phyloP scores from a whole-genome alignment of 306 rosid species.

The Castanospermum australe region DNA sequence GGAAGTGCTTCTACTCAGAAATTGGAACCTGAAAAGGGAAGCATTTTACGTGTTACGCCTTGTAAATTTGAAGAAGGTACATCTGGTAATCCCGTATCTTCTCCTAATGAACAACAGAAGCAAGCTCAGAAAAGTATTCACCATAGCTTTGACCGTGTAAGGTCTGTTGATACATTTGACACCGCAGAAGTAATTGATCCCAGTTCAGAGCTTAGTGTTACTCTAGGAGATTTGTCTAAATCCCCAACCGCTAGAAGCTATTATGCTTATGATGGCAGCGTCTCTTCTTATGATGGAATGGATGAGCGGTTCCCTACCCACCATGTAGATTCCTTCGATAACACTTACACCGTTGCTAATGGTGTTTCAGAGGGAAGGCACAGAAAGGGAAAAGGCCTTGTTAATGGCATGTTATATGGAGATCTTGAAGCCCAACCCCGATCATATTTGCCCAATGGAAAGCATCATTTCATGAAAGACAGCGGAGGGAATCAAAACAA shows the following conservation, averaged over 20 bases:
- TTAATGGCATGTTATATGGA: conserved; percentile 8
- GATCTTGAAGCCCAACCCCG: conserved; percentile 35
- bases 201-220: conserved; percentile 42
- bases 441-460: conserved; percentile 40
- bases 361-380: conserved; percentile 44
- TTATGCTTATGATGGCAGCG: conserved; percentile 55
- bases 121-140: conserved; percentile 29
- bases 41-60: conserved; percentile 29
- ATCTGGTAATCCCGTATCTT: conserved; percentile 35
- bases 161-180: conserved; percentile 34
- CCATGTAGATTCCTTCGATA: conserved; percentile 27
- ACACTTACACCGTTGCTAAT: conserved; percentile 18
- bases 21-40: conserved; percentile 22
- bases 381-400: conserved; percentile 45
- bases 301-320: conserved; percentile 37
- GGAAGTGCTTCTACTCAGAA: conserved; percentile 36
- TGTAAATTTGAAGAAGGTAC: conserved; percentile 32
- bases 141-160: conserved; percentile 24
- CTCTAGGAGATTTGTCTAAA: conserved; percentile 34
- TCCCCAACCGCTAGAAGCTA: conserved; percentile 43
- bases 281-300: conserved; percentile 61
- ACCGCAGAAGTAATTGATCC: conserved; percentile 31
- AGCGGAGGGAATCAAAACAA: conserved; percentile 41
- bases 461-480: conserved; percentile 36
- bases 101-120: conserved; percentile 35